phyloP scores from a whole-genome alignment of 208 protist species.

The Leptomonas pyrrhocoris region DNA sequence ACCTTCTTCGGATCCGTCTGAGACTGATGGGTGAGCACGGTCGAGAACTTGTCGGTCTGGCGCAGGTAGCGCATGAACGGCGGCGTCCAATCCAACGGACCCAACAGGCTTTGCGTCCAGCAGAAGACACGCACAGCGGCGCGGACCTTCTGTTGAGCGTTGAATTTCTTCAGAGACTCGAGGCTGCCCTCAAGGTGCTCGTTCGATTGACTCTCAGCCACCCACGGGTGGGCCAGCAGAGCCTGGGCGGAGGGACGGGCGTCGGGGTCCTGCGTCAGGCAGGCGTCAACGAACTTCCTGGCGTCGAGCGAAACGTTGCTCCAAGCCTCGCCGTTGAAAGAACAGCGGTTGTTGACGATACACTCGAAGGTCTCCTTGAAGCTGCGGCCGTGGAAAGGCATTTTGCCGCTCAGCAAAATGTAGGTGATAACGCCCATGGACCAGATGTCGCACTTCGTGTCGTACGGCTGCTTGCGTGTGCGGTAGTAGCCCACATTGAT shows the following conservation, averaged over 20 bases:
- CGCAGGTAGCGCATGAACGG: slow-evolving; percentile 86
- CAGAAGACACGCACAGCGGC: slow-evolving; percentile 73
- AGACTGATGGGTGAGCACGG: slow-evolving; percentile 62
- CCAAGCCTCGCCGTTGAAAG: slow-evolving; percentile 63
- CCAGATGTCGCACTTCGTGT: slow-evolving; percentile 86
- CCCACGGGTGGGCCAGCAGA: slow-evolving; percentile 70
- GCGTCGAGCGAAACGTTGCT: slow-evolving; percentile 46
- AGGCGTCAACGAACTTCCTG: slow-evolving; percentile 64
- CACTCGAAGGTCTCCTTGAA: slow-evolving; percentile 70
- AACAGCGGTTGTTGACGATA: slow-evolving; percentile 67
- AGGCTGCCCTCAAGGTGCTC: slow-evolving; percentile 57
- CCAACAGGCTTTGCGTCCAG: slow-evolving; percentile 66
- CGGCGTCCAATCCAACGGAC: slow-evolving; percentile 56
- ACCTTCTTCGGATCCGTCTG: slow-evolving; percentile 67
- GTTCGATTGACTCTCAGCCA: slow-evolving; percentile 51
- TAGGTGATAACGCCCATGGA: slow-evolving; percentile 86
- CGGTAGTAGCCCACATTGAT: slow-evolving; percentile 72
- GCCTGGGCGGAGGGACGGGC: slow-evolving; percentile 66
- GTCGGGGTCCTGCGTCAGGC: slow-evolving; percentile 71
- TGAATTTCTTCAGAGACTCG: slow-evolving; percentile 57
- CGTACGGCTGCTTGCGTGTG: slow-evolving; percentile 55
- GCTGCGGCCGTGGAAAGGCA: slow-evolving; percentile 70
- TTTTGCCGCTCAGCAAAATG: slow-evolving; percentile 75
- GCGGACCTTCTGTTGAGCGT: slow-evolving; percentile 64
- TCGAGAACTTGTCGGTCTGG: slow-evolving; percentile 74